These are phyloP conservation scores for Trichoderma gamsii DNA, from an alignment of 495 filamentous ascomycete genomes.

Conservation along the genomic window DNA sequence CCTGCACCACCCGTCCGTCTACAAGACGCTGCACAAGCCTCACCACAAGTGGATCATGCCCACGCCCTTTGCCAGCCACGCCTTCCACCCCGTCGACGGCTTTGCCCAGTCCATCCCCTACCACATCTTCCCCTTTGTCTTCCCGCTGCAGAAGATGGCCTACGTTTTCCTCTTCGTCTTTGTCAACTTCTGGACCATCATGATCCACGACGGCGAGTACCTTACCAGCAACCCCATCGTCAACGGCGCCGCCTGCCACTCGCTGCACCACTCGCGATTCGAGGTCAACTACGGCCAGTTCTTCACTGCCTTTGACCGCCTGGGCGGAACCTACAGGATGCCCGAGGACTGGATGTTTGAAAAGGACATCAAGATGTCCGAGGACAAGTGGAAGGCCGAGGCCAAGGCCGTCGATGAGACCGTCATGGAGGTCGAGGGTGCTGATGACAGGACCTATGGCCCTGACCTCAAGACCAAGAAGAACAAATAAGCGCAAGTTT, in stretches of 20 bases:
- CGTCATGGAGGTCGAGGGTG: slow-evolving; percentile 77
- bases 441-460: slow-evolving; percentile 71
- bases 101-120: slow-evolving; percentile 90
- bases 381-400: slow-evolving; percentile 75
- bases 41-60: slow-evolving; percentile 99
- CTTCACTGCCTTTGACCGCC: slow-evolving; percentile 88
- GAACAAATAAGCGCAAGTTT: slow-evolving; percentile 20
- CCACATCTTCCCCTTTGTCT: slow-evolving; percentile 88
- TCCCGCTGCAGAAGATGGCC: slow-evolving; percentile 86
- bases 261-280: slow-evolving; percentile 85
- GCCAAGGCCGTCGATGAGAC: slow-evolving; percentile 80
- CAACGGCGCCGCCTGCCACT: slow-evolving; percentile 91
- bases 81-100: slow-evolving; percentile 93
- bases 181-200: slow-evolving; percentile 95
- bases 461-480: slow-evolving; percentile 45
- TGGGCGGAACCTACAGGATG: slow-evolving; percentile 82
- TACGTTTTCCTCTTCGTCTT: slow-evolving; percentile 83
- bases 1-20: slow-evolving; percentile 75
- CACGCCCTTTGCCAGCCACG: slow-evolving; percentile 84
- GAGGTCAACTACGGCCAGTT: slow-evolving; percentile 99
- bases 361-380: slow-evolving; percentile 81
- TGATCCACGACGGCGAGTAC: slow-evolving; percentile 98
- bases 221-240: slow-evolving; percentile 80
- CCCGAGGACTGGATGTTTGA: slow-evolving; percentile 84
- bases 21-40: slow-evolving; percentile 88